phyloP scores from a whole-genome alignment of 1,139 yeast species.

The Suhomyces yuchorum region DNA sequence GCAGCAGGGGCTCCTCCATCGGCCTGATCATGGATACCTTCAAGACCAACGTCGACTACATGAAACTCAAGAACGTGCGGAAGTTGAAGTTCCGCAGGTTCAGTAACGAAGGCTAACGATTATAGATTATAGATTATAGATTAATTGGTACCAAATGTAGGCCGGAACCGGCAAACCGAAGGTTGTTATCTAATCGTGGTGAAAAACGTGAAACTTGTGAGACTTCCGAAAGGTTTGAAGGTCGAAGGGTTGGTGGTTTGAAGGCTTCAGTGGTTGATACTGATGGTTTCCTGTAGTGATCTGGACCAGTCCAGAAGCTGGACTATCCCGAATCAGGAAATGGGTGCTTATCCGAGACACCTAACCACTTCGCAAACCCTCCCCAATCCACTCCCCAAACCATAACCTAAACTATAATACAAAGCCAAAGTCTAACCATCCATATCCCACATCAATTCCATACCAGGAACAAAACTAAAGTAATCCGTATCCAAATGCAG shows the following conservation, averaged over 20 bases:
- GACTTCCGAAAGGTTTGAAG: too few relatives aligned
- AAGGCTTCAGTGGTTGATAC: too few relatives aligned
- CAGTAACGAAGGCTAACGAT: slow-evolving; percentile 18
- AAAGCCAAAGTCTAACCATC: too few relatives aligned
- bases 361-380: not conserved
- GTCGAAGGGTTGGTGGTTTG: too few relatives aligned
- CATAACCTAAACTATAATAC: not conserved
- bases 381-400: not conserved
- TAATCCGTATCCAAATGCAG: too few relatives aligned
- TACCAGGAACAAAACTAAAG: too few relatives aligned
- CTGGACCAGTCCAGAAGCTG: not conserved
- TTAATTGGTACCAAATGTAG: not conserved
- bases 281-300: too few relatives aligned
- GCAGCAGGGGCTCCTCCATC: slow-evolving; percentile 24
- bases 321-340: not conserved
- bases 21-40: slow-evolving; percentile 27
- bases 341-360: not conserved
- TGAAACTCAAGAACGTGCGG: slow-evolving; percentile 24
- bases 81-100: slow-evolving; percentile 24
- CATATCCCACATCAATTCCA: too few relatives aligned
- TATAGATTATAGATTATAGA: slow-evolving; percentile 6
- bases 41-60: slow-evolving; percentile 22
- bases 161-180: too few relatives aligned
- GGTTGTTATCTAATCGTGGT: too few relatives aligned
- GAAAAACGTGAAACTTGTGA: too few relatives aligned